These are phyloP conservation scores for Phytophthora tentaculata DNA, from an alignment of 352 stramenopile genomes.

Conservation along the genomic window DNA sequence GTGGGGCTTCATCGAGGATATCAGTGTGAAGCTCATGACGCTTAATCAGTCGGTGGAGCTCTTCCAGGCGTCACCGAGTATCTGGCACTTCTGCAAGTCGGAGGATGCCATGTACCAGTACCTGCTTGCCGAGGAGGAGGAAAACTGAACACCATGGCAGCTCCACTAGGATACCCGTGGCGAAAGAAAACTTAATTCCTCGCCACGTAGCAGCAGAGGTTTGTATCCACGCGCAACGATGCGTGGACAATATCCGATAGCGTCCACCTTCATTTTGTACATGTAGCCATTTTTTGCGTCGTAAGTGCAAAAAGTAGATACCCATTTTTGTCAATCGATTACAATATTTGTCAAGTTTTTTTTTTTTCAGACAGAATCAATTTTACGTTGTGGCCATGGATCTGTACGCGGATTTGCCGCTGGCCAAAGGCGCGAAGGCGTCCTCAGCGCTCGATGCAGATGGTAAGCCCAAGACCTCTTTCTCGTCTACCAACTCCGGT, in stretches of 20 bases:
- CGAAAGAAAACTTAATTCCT: neutral
- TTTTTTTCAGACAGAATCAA: neutral
- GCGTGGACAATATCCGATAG: conserved; percentile 16
- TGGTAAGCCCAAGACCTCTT: conserved; percentile 50
- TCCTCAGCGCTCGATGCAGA: conserved; percentile 56
- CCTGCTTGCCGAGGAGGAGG: conserved; percentile 74
- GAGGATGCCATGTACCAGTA: conserved; percentile 84
- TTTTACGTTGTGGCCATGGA: conserved; percentile 56
- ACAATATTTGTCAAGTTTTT: neutral
- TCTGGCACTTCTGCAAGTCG: conserved; percentile 88
- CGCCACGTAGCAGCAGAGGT: conserved; percentile 9
- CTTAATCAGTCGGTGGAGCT: conserved; percentile 71
- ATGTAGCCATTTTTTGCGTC: conserved; percentile 33
- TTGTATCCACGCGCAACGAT: neutral
- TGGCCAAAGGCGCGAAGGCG: conserved; percentile 64
- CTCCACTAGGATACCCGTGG: neutral
- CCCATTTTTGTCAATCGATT: conserved; percentile 19
- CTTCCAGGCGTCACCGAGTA: conserved; percentile 69
- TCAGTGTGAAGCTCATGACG: conserved; percentile 71
- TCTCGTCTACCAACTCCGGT: conserved; percentile 42
- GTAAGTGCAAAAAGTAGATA: conserved; percentile 18
- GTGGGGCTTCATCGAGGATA: conserved; percentile 81
- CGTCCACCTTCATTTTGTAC: conserved; percentile 32
- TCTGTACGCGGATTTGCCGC: conserved; percentile 79
- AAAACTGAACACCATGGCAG: conserved; percentile 32